Conservation (phyloP, 768 basidiomycete species). For the Solioccasus polychromus region DNA sequence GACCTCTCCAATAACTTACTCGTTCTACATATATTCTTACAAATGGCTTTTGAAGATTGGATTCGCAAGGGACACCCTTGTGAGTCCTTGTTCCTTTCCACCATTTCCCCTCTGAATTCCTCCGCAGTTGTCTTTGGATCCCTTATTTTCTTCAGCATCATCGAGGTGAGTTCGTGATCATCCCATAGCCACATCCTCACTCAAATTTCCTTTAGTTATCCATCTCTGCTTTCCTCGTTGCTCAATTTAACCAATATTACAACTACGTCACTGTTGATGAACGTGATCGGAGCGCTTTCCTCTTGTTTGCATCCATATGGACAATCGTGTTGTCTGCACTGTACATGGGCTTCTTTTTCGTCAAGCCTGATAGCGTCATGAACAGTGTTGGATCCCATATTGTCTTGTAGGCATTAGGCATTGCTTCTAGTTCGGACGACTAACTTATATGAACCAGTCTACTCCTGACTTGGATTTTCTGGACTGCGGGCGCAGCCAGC, state of each 20-base stretch:
- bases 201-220: constrained; percentile 43
- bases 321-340: constrained; percentile 54
- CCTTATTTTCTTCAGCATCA: constrained; percentile 55
- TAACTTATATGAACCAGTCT: constrained; percentile 42
- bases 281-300: constrained; percentile 62
- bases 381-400: constrained; percentile 65
- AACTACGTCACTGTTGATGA: constrained; percentile 48
- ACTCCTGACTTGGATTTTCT: constrained; percentile 70
- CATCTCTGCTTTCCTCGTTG: constrained; percentile 70
- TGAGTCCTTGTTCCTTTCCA: constrained; percentile 27
- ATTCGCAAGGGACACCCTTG: constrained; percentile 56
- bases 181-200: neutral
- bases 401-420: constrained; percentile 48
- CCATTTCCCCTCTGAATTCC: neutral
- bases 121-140: constrained; percentile 53
- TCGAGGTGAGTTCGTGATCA: constrained; percentile 47
- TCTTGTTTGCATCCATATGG: constrained; percentile 73
- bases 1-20: constrained; percentile 21
- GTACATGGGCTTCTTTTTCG: constrained; percentile 54
- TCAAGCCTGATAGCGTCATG: constrained; percentile 44
- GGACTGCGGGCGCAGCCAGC: constrained; percentile 71
- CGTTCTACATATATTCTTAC: constrained; percentile 4
- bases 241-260: constrained; percentile 55
- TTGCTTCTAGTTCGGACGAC: neutral
- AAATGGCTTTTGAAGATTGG: constrained; percentile 39